These are phyloP conservation scores for Schrenkiella parvula DNA, from an alignment of 345 rosid species.

Conservation along the genomic window DNA sequence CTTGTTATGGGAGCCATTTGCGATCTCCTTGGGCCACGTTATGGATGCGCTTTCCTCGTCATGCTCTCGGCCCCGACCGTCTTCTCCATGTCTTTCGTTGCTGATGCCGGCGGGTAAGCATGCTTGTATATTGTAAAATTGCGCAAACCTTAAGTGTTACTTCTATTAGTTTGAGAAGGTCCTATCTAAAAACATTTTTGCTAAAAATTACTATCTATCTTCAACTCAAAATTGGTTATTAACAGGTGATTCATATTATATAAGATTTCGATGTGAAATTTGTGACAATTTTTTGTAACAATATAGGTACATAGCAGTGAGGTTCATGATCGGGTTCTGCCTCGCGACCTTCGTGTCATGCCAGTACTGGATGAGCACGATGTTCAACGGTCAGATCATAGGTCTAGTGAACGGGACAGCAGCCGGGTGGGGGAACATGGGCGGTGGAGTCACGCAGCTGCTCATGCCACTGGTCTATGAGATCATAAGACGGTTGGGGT, in stretches of 20 bases:
- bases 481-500: constrained; percentile 42
- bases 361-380: constrained; percentile 97
- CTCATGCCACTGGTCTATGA: constrained; percentile 83
- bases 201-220: neutral
- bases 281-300: neutral
- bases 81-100: constrained; percentile 74
- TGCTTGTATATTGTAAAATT: neutral
- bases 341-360: constrained; percentile 91
- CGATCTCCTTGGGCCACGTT: constrained; percentile 78
- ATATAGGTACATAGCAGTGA: constrained; percentile 48
- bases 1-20: constrained; percentile 89
- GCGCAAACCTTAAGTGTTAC: neutral
- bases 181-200: neutral
- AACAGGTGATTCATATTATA: neutral
- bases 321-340: constrained; percentile 95
- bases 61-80: constrained; percentile 87
- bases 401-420: constrained; percentile 92
- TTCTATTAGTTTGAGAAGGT: neutral
- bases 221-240: neutral
- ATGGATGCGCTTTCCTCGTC: constrained; percentile 76
- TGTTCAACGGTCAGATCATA: constrained; percentile 83
- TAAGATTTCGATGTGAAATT: neutral
- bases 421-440: constrained; percentile 97
- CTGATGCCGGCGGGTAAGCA: constrained; percentile 49
- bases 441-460: constrained; percentile 86